Conservation (phyloP, 805 yeast species). For the Monosporozyma aquatica region DNA sequence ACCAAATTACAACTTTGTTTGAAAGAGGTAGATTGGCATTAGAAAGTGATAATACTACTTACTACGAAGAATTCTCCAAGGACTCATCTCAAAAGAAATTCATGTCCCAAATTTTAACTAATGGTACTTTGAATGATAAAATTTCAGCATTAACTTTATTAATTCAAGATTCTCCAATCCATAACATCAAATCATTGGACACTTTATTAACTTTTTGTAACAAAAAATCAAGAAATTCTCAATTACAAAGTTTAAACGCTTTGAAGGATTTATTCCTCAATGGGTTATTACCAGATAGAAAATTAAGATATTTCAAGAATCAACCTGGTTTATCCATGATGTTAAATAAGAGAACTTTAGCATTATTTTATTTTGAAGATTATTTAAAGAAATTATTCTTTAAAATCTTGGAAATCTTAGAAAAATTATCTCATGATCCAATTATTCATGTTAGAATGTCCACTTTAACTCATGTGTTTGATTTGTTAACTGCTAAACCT, state of each 20-base stretch:
- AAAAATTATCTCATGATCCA: conserved; percentile 79
- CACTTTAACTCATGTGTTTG: conserved; percentile 67
- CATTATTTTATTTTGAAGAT: conserved; percentile 81
- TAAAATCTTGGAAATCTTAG: conserved; percentile 66
- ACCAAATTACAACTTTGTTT: conserved; percentile 50
- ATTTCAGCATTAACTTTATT: conserved; percentile 88
- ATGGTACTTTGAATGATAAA: conserved; percentile 93
- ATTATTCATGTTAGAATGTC: conserved; percentile 79
- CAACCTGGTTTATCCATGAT: conserved; percentile 46
- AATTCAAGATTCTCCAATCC: conserved; percentile 91
- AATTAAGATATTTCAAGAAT: conserved; percentile 68
- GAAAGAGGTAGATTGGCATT: conserved; percentile 59
- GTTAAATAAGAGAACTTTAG: conserved; percentile 47
- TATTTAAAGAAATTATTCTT: conserved; percentile 71
- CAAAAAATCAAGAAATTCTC: conserved; percentile 88
- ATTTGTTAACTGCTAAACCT: conserved; percentile 74
- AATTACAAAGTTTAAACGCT: conserved; percentile 83
- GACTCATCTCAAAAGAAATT: conserved; percentile 78
- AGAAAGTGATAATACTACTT: conserved; percentile 61
- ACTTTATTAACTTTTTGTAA: conserved; percentile 69
- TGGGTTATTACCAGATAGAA: conserved; percentile 81
- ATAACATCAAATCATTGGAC: conserved; percentile 76
- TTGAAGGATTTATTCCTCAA: conserved; percentile 77
- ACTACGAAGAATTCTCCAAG: conserved; percentile 63
- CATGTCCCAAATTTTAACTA: conserved; percentile 75